Evolutionary conservation across 352 stramenopile genomes (phyloP), one percentile per base, ranked within the genome.

Genomic region (Globisporangium nunn): DNA sequence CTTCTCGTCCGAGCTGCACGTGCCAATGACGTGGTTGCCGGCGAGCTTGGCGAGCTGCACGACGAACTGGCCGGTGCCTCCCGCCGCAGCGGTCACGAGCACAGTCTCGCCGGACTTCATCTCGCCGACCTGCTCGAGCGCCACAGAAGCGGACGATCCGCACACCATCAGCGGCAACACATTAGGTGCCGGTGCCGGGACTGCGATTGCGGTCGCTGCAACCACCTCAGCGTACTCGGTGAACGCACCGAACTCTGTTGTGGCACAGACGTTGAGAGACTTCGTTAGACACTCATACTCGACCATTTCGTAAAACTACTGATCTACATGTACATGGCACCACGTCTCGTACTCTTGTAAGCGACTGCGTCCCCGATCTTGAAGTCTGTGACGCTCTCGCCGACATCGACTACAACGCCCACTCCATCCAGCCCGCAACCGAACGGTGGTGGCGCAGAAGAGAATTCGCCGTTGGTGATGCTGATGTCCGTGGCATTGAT

Each of bases 11-110:
- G 68, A 81, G 52, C 72, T 82, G 63, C 82, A 76, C 14, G 67
- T 78, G 45, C 58, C 51, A 15, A 85, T 71, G n/a, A 72, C 68
- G 28, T 67, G 54, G 54, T 70, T 74, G 41, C 69, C 69, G 30
- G 81, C 50, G 56, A 87, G 82, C 50, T 91, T 92, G 44, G 85
- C 87, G 49, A 97, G 64, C 62, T 96, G 87, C 53, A 95, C 69
- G 45, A 78, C 77, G 30, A 76, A 68, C 12, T 78, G 33, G n/a
- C 74, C 76, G 43, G 68, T 81, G n/a, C 72, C 72, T 29, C 74
- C 76, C 6, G 56, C 48, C 6, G 56, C 56, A n/a, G 56, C 52
- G 7, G 52, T 51, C 14, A 88, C 75, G 14, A 88, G 59, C 52
- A 88, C 75, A 0, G 75, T 86, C 68, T 86, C 75, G 6, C 68